Percentiles rank a stretch among this genome's conserved stretches.
Evolutionary conservation across 2,329 filamentous ascomycete species (phyloP).

Genomic region (Cryphonectria nitschkei): DNA sequence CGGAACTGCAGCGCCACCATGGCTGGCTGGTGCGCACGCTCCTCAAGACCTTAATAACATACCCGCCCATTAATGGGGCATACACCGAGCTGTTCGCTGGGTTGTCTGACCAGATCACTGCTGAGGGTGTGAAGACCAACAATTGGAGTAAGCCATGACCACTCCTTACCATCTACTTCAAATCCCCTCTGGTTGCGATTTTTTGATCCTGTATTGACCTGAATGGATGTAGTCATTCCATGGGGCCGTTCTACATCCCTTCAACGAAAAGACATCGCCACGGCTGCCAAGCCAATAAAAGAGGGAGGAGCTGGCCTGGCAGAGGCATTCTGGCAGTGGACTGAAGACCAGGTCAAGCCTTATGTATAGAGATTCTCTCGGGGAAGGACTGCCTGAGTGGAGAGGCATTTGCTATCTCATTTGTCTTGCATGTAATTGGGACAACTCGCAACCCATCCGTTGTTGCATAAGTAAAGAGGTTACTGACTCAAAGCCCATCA

Average conservation of each 20-base stretch:
- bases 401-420: background rate
- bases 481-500: background rate
- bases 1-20: conserved; percentile 3
- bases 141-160: conserved; percentile 14
- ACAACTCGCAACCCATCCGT: too few species aligned
- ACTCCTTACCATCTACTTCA: background rate
- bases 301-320: conserved; percentile 18
- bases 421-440: background rate
- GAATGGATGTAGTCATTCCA: conserved; percentile 11
- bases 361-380: background rate
- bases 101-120: conserved; percentile 36
- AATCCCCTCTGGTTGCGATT: background rate
- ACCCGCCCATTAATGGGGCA: conserved; percentile 33
- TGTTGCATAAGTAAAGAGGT: too few species aligned
- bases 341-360: conserved; percentile 14
- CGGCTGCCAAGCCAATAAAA: background rate
- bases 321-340: conserved; percentile 21
- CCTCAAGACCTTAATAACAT: conserved; percentile 5
- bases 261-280: conserved; percentile 10
- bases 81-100: conserved; percentile 42
- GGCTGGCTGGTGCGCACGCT: background rate
- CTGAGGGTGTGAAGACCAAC: conserved; percentile 22
- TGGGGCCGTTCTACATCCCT: conserved; percentile 16
- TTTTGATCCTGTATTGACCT: conserved; percentile 1
- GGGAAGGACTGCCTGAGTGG: background rate